Percentiles rank a stretch among this genome's conserved stretches.
phyloP scores from a whole-genome alignment of 805 yeast species.

The Priceomyces carsonii region DNA sequence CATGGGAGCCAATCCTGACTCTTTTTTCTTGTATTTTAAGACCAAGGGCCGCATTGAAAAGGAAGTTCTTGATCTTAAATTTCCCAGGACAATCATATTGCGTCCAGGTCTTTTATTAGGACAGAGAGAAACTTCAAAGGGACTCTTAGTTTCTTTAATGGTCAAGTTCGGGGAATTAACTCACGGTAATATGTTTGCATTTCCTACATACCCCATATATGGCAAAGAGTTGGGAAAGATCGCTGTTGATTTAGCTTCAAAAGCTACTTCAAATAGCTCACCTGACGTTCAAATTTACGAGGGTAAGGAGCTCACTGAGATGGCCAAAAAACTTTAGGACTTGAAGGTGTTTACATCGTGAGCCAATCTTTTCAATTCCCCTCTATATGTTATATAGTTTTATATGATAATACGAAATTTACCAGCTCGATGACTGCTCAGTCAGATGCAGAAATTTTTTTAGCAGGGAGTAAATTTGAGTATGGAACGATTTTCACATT shows the following conservation, averaged over 20 bases:
- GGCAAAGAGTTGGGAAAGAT: conserved; percentile 68
- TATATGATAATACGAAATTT: too few relatives aligned
- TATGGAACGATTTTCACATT: too few relatives aligned
- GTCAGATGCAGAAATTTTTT: too few relatives aligned
- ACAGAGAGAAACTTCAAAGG: conserved; percentile 48
- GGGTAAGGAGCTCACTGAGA: conserved; percentile 18
- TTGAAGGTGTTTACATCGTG: too few relatives aligned
- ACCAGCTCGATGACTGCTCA: too few relatives aligned
- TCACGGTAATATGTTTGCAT: conserved; percentile 6
- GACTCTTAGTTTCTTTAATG: conserved; percentile 30
- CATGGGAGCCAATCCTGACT: conserved; percentile 57
- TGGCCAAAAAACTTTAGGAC: conserved; percentile 18
- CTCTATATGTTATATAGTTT: too few relatives aligned
- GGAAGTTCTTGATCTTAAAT: conserved; percentile 59
- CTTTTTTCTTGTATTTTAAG: conserved; percentile 60
- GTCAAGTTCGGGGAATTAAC: conserved; percentile 11
- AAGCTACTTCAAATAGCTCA: too few relatives aligned
- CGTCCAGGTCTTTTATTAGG: conserved; percentile 80
- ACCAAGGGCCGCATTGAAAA: conserved; percentile 79
- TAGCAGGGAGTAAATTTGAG: too few relatives aligned
- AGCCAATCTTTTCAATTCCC: too few relatives aligned
- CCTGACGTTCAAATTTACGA: conserved; percentile 24
- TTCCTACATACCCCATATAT: conserved; percentile 44
- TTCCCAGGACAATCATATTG: conserved; percentile 71
- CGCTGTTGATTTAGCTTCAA: conserved; percentile 44